phyloP scores from a whole-genome alignment of 257 asterid genomes.

The Plantago major region DNA sequence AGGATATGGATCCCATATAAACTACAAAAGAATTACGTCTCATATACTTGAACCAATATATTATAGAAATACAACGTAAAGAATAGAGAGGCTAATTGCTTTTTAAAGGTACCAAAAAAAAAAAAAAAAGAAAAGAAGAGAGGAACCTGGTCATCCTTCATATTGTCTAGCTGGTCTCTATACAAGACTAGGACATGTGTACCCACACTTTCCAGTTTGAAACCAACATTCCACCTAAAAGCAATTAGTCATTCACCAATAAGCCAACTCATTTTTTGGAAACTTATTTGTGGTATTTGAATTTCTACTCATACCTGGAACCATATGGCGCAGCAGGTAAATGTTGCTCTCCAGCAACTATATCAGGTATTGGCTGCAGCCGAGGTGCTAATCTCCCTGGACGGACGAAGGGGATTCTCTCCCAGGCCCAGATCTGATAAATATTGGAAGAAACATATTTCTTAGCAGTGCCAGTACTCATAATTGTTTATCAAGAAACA shows the following conservation, averaged over 20 bases:
- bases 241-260: conserved; percentile 14
- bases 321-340: conserved; percentile 76
- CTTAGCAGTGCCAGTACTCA: conserved; percentile 7
- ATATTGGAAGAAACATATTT: conserved; percentile 16
- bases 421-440: conserved; percentile 81
- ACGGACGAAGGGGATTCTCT: conserved; percentile 70
- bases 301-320: conserved; percentile 45
- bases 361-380: conserved; percentile 45
- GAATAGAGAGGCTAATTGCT: neutral
- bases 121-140: no score
- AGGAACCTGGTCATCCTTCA: conserved; percentile 55
- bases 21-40: conserved; percentile 31
- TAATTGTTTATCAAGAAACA: conserved; percentile 3
- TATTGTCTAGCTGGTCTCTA: conserved; percentile 53
- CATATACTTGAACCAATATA: conserved; percentile 15
- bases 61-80: neutral
- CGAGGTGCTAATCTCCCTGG: conserved; percentile 76
- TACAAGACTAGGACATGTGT: conserved; percentile 49
- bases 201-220: conserved; percentile 76
- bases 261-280: neutral
- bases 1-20: conserved; percentile 80
- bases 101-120: no score
- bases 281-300: conserved; percentile 5
- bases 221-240: conserved; percentile 76
- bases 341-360: conserved; percentile 35